A percentile compares a stretch with the other conserved stretches of the same genome.
These are phyloP conservation scores for Pichia phayaonensis DNA, from an alignment of 805 yeast species.

Conservation along the genomic window DNA sequence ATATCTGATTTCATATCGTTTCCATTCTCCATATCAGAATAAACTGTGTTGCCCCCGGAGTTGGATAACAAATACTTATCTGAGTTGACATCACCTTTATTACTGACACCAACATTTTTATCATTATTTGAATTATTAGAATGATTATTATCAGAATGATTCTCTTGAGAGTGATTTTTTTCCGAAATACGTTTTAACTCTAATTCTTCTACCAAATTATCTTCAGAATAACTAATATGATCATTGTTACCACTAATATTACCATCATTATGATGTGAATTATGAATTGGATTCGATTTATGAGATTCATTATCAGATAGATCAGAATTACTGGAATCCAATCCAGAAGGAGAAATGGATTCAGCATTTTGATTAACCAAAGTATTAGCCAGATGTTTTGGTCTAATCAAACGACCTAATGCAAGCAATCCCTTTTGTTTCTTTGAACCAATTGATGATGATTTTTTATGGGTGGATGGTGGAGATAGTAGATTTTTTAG, in stretches of 20 bases:
- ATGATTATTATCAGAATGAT: too few species aligned
- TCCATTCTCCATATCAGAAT: conserved; percentile 1
- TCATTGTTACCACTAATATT: background rate
- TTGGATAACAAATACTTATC: background rate
- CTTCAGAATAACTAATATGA: background rate
- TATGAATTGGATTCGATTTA: background rate
- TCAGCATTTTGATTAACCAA: conserved; percentile 4
- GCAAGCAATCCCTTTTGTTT: conserved; percentile 3
- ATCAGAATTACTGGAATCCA: background rate
- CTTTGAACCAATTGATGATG: background rate
- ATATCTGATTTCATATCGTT: background rate
- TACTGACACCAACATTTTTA: background rate
- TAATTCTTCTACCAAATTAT: background rate
- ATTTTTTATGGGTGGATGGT: background rate
- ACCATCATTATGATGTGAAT: background rate
- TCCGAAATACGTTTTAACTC: background rate
- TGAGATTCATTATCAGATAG: background rate
- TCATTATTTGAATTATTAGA: background rate
- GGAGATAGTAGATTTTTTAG: background rate
- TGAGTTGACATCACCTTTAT: background rate
- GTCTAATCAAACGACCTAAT: conserved; percentile 5
- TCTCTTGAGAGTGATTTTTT: background rate
- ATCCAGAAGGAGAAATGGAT: background rate
- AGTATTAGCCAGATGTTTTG: conserved; percentile 6
- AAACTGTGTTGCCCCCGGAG: conserved; percentile 4